Percentiles rank a stretch among this genome's conserved stretches.
These are phyloP conservation scores for Suhomyces sp. DNA, from an alignment of 805 yeast genomes.

Conservation along the genomic window DNA sequence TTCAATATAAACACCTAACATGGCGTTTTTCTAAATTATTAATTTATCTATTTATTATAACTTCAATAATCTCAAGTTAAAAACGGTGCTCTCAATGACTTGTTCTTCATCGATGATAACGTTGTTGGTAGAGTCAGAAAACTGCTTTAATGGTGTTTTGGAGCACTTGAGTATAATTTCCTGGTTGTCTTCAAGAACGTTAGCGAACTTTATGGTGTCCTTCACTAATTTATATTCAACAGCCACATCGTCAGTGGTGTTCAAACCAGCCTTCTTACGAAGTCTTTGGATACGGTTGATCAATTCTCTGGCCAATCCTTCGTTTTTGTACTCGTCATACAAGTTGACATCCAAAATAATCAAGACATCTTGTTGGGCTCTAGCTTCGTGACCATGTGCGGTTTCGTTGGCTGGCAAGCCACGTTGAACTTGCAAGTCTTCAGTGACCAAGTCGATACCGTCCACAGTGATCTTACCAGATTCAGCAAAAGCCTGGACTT, in stretches of 20 bases:
- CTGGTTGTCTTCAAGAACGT: conserved; percentile 60
- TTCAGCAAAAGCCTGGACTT: conserved; percentile 71
- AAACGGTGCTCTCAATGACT: conserved; percentile 66
- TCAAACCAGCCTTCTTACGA: conserved; percentile 93
- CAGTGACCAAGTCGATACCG: conserved; percentile 81
- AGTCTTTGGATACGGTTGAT: conserved; percentile 96
- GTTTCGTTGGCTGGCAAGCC: conserved; percentile 72
- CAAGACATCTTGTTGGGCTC: conserved; percentile 87
- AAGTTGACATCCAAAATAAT: conserved; percentile 84
- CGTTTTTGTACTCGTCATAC: conserved; percentile 84
- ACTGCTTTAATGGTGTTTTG: conserved; percentile 56
- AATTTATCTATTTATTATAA: no score
- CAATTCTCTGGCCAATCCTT: conserved; percentile 95
- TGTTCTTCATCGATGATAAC: conserved; percentile 83
- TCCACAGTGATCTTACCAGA: conserved; percentile 80
- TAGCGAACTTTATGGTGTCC: conserved; percentile 63
- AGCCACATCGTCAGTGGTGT: conserved; percentile 90
- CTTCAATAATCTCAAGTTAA: conserved; percentile 74
- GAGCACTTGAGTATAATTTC: conserved; percentile 75
- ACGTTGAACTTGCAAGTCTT: conserved; percentile 87
- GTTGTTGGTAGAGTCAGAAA: conserved; percentile 39
- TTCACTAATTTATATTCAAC: conserved; percentile 73
- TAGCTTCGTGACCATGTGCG: conserved; percentile 74
- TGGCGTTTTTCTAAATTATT: no score
- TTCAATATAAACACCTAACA: no score